Percentiles rank a stretch among this genome's conserved stretches.
Evolutionary conservation across 768 basidiomycete genomes (phyloP).

Genomic region (Psilocybe tampanensis): DNA sequence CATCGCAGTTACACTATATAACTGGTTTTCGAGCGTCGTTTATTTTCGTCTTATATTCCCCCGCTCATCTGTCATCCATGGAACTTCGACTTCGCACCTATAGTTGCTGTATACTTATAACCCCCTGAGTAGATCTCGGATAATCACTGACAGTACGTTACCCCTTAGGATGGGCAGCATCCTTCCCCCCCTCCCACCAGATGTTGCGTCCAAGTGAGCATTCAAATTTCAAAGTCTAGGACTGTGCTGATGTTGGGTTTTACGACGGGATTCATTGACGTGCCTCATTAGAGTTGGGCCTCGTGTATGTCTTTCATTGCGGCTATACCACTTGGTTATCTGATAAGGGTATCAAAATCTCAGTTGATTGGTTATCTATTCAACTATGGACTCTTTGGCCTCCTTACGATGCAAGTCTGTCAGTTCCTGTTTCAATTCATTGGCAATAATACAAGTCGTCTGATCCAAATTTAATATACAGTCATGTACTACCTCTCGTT

Average conservation of each 20-base stretch:
- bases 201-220: not conserved
- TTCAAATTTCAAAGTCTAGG: not conserved
- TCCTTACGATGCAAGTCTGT: slow-evolving; percentile 13
- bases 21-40: no score
- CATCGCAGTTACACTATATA: no score
- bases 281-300: not conserved
- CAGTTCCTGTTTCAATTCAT: not conserved
- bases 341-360: no score
- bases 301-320: not conserved
- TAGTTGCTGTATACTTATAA: no score
- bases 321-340: not conserved
- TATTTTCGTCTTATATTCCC: no score
- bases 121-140: no score
- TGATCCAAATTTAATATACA: no score
- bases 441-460: no score
- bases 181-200: not conserved
- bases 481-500: slow-evolving; percentile 12
- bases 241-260: not conserved
- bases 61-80: no score
- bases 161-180: not conserved
- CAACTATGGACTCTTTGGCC: slow-evolving; percentile 12
- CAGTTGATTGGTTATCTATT: slow-evolving; percentile 14
- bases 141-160: not conserved
- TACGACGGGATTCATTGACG: not conserved
- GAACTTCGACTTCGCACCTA: no score